Percentiles rank a stretch among this genome's conserved stretches.
phyloP scores from a whole-genome alignment of 192 early-diverging fungal genomes.

The Coemansia reversa region DNA sequence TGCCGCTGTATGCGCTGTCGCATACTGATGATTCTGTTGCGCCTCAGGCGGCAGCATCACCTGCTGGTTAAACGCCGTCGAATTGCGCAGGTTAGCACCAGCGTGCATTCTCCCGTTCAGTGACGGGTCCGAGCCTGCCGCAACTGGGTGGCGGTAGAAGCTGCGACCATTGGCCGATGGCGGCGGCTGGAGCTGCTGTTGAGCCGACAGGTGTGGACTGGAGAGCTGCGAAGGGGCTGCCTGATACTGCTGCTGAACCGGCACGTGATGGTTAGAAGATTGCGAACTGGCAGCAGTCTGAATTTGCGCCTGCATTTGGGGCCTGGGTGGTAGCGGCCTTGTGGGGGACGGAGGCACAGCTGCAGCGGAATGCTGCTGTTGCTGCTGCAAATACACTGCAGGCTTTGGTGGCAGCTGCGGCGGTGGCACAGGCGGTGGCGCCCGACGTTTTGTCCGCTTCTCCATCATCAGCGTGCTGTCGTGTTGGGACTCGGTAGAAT shows the following conservation, averaged over 20 bases:
- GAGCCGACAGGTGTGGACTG: no score
- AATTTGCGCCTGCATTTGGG: conserved; percentile 6
- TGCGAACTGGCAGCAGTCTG: neutral
- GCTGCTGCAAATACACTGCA: conserved; percentile 3
- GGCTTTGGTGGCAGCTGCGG: conserved; percentile 12
- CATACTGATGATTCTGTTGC: conserved; percentile 14
- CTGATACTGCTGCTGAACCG: no score
- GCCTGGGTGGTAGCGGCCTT: neutral
- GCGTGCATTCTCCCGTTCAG: conserved; percentile 49
- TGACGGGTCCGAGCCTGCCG: conserved; percentile 46
- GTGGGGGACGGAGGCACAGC: no score
- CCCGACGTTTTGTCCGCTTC: conserved; percentile 4
- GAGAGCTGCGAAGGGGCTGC: no score
- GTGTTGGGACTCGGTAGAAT: neutral
- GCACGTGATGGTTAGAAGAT: neutral
- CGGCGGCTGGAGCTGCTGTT: no score
- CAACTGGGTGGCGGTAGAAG: neutral
- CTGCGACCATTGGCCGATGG: no score
- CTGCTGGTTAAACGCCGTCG: conserved; percentile 20
- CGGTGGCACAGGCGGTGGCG: conserved; percentile 11
- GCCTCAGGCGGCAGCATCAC: conserved; percentile 1
- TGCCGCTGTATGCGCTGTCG: neutral
- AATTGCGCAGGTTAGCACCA: conserved; percentile 38
- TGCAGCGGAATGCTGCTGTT: neutral
- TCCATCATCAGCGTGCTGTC: conserved; percentile 1